Evolutionary conservation across 2,329 filamentous ascomycete species (phyloP), one percentile per base, ranked within the genome.

Genomic region (Colletotrichum brevisporum): DNA sequence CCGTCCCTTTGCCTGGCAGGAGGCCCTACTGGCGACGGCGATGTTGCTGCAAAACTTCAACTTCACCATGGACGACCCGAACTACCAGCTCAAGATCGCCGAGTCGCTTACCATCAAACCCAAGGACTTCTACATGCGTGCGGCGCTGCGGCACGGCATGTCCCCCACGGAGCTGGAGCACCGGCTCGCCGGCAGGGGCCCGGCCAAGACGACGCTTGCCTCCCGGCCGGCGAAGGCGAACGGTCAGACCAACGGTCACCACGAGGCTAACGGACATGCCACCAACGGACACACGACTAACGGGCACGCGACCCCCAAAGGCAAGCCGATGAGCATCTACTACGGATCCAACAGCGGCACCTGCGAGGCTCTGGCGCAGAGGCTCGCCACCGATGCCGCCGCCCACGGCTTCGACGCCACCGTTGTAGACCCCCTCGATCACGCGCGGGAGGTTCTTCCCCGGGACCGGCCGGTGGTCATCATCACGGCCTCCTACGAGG

Each of bases 321-420:
- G 76, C 1, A 79, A 78, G 63, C 80, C 79, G 0, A 76, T 93
- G 72, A 86, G 85, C n/a, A 85, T 93, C 45, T 84, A 90, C 36
- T 93, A 91, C 73, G 91, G 91, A 4, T 90, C 89, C 21, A 92
- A 92, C 74, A 88, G 87, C 0, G 91, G 91, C 0, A 93, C 91
- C 1, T 93, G 91, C 75, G 89, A 92, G 75, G 83, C 87, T 0
- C 84, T 92, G 51, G 90, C 91, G 0, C 85, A 90, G 56, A 82
- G 85, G 8, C 77, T 93, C 5, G 88, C 88, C 0, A 82, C 83
- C 10, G 85, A 88, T 72, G 89, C 90, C 0, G 73, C 80, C 4
- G 76, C 77, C 4, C 86, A 86, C 72, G 90, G 90, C 0, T 92
- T 87, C 75, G 76, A 76, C 4, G 86, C 87, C 0, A 74, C 78